A percentile compares a stretch with the other conserved stretches of the same genome.
These are phyloP conservation scores for Bryoerythrophyllum caledonicum DNA, from an alignment of 225 moss, liverwort and hornwort genomes.

Conservation along the genomic window DNA sequence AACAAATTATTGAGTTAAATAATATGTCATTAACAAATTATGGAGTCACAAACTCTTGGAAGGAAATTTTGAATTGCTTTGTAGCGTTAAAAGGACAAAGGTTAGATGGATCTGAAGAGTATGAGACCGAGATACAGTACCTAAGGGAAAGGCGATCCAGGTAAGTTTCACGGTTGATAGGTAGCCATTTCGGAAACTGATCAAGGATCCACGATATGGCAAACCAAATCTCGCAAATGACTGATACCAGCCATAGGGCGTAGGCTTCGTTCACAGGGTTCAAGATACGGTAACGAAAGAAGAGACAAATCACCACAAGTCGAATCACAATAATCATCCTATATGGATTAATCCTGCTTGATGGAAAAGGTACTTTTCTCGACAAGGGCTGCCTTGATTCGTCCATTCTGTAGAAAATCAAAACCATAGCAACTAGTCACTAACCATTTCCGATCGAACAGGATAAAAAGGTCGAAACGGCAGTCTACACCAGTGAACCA, in stretches of 20 bases:
- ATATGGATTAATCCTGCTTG: conserved; percentile 72
- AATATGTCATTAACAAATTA: neutral
- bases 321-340: conserved; percentile 75
- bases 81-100: neutral
- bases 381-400: conserved; percentile 67
- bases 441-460: neutral
- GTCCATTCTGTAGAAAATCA: conserved; percentile 47
- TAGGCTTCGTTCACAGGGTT: conserved; percentile 68
- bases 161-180: conserved; percentile 72
- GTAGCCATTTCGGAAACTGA: conserved; percentile 83
- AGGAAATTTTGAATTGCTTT: neutral
- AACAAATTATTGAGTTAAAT: neutral
- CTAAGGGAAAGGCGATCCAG: conserved; percentile 65
- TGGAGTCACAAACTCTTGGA: neutral
- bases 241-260: conserved; percentile 71
- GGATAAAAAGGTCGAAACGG: neutral
- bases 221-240: conserved; percentile 78
- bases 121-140: conserved; percentile 21
- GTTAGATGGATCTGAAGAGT: neutral
- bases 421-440: neutral
- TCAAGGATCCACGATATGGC: conserved; percentile 81
- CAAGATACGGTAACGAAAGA: conserved; percentile 65
- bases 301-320: conserved; percentile 62
- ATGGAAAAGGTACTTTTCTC: conserved; percentile 63
- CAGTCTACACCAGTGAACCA: no score